Evolutionary conservation across 768 basidiomycete species (phyloP), one percentile per base, ranked within the genome.

Genomic region (Trametes maxima): DNA sequence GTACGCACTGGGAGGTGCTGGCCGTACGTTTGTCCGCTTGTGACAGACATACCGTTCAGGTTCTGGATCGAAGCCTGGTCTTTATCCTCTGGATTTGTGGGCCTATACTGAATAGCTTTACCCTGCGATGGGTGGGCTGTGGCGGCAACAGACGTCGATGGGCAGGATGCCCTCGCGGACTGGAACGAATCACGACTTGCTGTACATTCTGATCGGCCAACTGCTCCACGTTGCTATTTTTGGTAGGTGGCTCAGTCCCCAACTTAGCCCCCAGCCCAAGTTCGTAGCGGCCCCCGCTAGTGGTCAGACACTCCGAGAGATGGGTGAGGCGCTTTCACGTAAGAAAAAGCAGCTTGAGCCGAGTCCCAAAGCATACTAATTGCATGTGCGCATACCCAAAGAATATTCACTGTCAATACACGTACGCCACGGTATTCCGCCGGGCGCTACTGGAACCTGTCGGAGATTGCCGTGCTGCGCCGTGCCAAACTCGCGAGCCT

Each of bases 1-100:
- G 10, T 7, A 51, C 52, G 76, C 78, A 87, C 86, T 65, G 85
- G 86, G 55, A 88, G 76, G 49, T 65, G 68, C 68, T 79, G 75
- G 21, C 86, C 86, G 65, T 82, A 88, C 36, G 72, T 78, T 60
- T 76, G 76, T 5, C 67, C 71, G 42, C 46, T 44, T 12, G 42
- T 17, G 19, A 1, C 42, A 44, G 46, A 52, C 52, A 61, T 57
- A 14, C 39, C 33, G 8, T 11, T n/a, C 48, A n/a, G 14, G 5
- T n/a, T n/a, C 14, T 24, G 25, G 10, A 16, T 48, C 22, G 13
- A 22, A 7, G 24, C 4, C 14, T 2, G 16, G 21, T 48, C 16
- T 33, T 28, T 33, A 25, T 16, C 13, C 25, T 17, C 5, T 48
- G 14, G 12, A 28, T 17, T n/a, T 13, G 25, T 17, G 6, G 11